Conservation (phyloP, 495 filamentous ascomycete species). For the Aspergillus bertholletiae region DNA sequence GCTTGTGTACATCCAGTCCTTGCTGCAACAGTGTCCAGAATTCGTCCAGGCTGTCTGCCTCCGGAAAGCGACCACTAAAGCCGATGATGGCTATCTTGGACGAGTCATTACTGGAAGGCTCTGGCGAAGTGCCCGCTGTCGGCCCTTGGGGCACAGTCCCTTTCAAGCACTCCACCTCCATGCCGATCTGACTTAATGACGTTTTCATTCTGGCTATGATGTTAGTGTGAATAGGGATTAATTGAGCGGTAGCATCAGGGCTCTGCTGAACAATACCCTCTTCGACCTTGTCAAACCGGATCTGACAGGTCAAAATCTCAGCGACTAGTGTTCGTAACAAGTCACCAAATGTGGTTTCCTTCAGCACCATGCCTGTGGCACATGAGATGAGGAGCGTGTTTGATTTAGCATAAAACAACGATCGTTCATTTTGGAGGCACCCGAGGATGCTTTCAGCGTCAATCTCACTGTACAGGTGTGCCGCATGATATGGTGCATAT, state of each 20-base stretch:
- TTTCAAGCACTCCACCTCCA: no score
- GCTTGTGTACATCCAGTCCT: conserved; percentile 53
- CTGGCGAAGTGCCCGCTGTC: neutral
- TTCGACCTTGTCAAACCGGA: neutral
- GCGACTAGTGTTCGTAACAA: neutral
- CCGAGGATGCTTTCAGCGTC: conserved; percentile 14
- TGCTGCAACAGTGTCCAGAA: conserved; percentile 72
- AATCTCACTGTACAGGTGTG: conserved; percentile 21
- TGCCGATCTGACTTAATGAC: no score
- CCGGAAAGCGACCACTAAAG: conserved; percentile 71
- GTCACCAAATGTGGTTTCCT: neutral
- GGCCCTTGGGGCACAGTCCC: neutral
- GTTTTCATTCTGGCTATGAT: no score
- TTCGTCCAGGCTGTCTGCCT: conserved; percentile 57
- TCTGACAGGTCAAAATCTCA: neutral
- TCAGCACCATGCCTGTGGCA: neutral
- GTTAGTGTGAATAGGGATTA: no score
- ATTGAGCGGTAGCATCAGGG: no score
- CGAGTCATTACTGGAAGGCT: neutral
- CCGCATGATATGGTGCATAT: neutral
- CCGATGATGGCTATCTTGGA: conserved; percentile 66
- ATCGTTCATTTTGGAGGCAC: neutral
- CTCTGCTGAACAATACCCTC: no score
- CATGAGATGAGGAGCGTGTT: neutral
- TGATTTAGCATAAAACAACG: no score